Base-by-base conservation (phyloP, 2,329 filamentous ascomycete species). In the Aspergillus felis region DNA sequence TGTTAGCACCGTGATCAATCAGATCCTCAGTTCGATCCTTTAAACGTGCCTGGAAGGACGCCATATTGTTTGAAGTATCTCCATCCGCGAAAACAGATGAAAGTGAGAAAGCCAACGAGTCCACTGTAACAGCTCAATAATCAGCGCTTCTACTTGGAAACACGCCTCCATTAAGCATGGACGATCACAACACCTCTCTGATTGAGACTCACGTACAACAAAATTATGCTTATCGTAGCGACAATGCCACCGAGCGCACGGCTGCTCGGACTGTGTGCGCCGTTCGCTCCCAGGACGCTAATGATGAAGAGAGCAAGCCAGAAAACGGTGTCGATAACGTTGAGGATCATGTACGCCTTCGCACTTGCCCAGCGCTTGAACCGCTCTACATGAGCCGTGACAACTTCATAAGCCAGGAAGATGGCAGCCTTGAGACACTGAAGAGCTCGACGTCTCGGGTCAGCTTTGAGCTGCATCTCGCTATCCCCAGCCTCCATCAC, bases 271-370 rank as follows among this genome's bases (percentile, higher is more conserved):
- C 56, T 65, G 14, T 27, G 27, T 2, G 57, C 50, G 0, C 55
- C 57, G 4, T 20, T 52, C 2, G 63, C 54, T 0, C 61, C 64
- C 56, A 67, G 58, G 1, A 66, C 62, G 2, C 56, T 61, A 35
- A 68, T 61, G 8, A 68, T 55, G n/a, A 67, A 66, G 1, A 68
- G 48, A 0, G 60, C 65, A 20, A 68, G 64, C 64, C 65, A 68
- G 22, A 68, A 67, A 2, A 68, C 38, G 0, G 64, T 68, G 12
- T 68, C 66, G 10, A 68, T 63, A 1, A 66, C 57, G 20, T 63
- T 61, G 9, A 68, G 51, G 2, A 62, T 57, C 54, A 65, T 61
- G 20, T 67, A 60, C 7, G 53, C 65, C 51, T 64, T 66, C 1
- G 55, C 50, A 12, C 62, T 68, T 4, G 56, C 65, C 66, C 64